Conservation (phyloP, 768 basidiomycete species). For the Roridomyces roridus region DNA sequence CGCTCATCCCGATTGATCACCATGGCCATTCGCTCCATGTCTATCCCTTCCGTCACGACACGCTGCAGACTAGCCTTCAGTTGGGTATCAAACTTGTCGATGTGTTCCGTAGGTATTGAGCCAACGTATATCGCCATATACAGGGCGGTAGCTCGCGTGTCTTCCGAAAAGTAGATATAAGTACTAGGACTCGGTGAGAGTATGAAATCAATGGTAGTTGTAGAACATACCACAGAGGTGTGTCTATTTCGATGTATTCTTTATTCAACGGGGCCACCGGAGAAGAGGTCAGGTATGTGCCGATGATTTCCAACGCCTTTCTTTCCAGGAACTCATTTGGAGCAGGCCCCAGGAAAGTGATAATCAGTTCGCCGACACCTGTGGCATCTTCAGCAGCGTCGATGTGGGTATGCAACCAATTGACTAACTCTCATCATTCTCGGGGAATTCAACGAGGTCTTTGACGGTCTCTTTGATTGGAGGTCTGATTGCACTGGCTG, state of each 20-base stretch:
- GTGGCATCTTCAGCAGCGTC: background rate
- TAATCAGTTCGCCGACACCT: conserved; percentile 81
- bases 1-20: conserved; percentile 88
- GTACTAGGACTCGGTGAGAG: conserved; percentile 52
- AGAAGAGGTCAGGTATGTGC: conserved; percentile 89
- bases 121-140: conserved; percentile 81
- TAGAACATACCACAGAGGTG: conserved; percentile 77
- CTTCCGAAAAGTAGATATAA: conserved; percentile 85
- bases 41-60: conserved; percentile 77
- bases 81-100: conserved; percentile 74
- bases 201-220: conserved; percentile 1
- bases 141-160: conserved; percentile 71
- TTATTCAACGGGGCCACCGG: conserved; percentile 84
- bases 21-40: conserved; percentile 90
- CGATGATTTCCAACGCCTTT: conserved; percentile 85
- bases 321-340: conserved; percentile 73
- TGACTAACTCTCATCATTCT: conserved; percentile 84
- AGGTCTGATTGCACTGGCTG: conserved; percentile 68
- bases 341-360: conserved; percentile 82
- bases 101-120: conserved; percentile 81
- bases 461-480: conserved; percentile 58
- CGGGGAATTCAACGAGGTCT: conserved; percentile 89
- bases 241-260: conserved; percentile 90
- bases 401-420: background rate
- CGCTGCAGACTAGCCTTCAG: conserved; percentile 72